Conservation (phyloP, 345 rosid species). For the Camelina laxa region DNA sequence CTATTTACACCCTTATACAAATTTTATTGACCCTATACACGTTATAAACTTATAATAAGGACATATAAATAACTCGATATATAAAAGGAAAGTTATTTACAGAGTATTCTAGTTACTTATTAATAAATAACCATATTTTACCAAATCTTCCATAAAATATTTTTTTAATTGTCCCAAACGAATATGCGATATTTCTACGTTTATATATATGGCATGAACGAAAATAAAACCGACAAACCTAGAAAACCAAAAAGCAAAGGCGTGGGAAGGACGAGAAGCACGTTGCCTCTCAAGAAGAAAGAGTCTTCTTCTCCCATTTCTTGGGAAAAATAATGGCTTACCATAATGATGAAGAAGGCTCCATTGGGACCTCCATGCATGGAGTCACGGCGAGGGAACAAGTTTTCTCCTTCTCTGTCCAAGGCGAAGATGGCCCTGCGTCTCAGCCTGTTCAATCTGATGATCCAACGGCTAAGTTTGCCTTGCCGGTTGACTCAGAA, state of each 20-base stretch:
- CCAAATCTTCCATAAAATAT: background rate
- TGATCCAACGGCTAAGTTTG: constrained; percentile 62
- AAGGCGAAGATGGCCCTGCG: constrained; percentile 13
- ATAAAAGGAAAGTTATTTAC: background rate
- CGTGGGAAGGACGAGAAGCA: constrained; percentile 21
- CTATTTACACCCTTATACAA: no score
- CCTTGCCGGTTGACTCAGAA: constrained; percentile 74
- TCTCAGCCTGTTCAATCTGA: constrained; percentile 51
- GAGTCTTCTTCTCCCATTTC: constrained; percentile 25
- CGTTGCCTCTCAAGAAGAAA: constrained; percentile 22
- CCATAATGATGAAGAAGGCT: constrained; percentile 42
- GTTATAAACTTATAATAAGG: no score
- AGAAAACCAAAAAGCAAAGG: constrained; percentile 5
- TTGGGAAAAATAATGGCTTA: constrained; percentile 47
- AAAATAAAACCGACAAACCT: background rate
- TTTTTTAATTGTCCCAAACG: background rate
- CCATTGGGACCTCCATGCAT: constrained; percentile 64
- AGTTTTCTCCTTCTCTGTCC: constrained; percentile 58
- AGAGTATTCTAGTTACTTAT: background rate
- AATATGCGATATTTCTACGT: constrained; percentile 22
- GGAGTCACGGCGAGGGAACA: constrained; percentile 69
- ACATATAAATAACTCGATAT: background rate
- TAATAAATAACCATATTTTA: background rate
- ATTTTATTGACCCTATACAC: no score
- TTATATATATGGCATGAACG: constrained; percentile 9